Conservation (phyloP, 805 yeast genomes). For the Grigorovia transvaalensis region DNA sequence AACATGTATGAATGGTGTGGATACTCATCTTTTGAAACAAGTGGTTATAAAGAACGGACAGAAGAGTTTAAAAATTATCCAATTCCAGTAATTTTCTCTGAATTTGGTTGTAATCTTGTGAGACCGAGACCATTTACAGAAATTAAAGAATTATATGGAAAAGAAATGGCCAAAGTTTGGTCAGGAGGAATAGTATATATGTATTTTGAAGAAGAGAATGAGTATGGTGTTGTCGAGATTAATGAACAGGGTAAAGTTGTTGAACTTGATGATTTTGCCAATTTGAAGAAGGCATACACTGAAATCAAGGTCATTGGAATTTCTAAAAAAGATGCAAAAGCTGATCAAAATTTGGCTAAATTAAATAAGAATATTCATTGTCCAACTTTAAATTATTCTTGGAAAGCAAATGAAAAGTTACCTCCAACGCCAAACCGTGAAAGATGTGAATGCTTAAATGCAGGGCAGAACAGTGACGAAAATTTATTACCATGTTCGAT, state of each 20-base stretch:
- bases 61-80: slow-evolving; percentile 52
- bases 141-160: slow-evolving; percentile 52
- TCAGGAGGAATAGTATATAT: slow-evolving; percentile 80
- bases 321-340: background rate
- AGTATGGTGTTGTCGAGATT: slow-evolving; percentile 59
- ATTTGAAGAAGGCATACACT: slow-evolving; percentile 44
- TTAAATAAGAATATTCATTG: slow-evolving; percentile 6
- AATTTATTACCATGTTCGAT: slow-evolving; percentile 48
- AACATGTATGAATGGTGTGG: slow-evolving; percentile 91
- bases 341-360: slow-evolving; percentile 11
- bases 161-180: slow-evolving; percentile 69
- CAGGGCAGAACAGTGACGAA: slow-evolving; percentile 10
- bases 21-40: slow-evolving; percentile 43
- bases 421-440: slow-evolving; percentile 61
- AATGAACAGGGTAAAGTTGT: slow-evolving; percentile 33
- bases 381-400: slow-evolving; percentile 21
- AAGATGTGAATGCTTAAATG: slow-evolving; percentile 49
- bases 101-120: slow-evolving; percentile 65
- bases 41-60: slow-evolving; percentile 61
- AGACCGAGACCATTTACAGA: slow-evolving; percentile 66
- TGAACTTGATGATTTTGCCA: slow-evolving; percentile 49
- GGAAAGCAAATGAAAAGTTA: slow-evolving; percentile 51
- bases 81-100: slow-evolving; percentile 68
- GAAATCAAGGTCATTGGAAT: slow-evolving; percentile 13
- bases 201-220: slow-evolving; percentile 69